Conservation (phyloP, 2,329 filamentous ascomycete genomes). For the Rosellinia necatrix region DNA sequence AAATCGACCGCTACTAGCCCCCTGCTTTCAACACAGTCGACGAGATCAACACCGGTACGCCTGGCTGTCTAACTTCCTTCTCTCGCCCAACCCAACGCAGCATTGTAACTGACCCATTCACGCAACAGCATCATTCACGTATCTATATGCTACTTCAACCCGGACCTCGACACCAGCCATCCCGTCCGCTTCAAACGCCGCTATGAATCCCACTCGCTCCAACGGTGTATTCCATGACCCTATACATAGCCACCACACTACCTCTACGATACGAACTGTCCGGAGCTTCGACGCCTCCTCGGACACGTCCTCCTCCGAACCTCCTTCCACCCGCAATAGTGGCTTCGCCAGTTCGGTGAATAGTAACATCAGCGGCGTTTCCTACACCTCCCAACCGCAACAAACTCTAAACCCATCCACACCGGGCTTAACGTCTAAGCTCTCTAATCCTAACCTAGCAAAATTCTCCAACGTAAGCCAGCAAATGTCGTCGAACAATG, state of each 20-base stretch:
- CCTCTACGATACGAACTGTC: conserved; percentile 59
- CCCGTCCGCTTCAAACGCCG: conserved; percentile 30
- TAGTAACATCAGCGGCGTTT: conserved; percentile 57
- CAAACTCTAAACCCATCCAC: conserved; percentile 41
- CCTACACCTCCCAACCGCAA: conserved; percentile 45
- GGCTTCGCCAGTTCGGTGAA: conserved; percentile 61
- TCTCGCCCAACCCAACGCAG: conserved; percentile 11
- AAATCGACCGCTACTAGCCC: conserved; percentile 4
- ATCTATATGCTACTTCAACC: conserved; percentile 31
- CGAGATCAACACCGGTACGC: conserved; percentile 38
- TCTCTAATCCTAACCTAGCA: conserved; percentile 26
- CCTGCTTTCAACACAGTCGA: conserved; percentile 15
- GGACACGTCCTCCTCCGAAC: conserved; percentile 45
- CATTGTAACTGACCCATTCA: conserved; percentile 34
- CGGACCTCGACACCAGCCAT: conserved; percentile 29
- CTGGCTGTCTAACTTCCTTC: conserved; percentile 12
- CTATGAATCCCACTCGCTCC: conserved; percentile 31
- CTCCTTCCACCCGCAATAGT: conserved; percentile 51
- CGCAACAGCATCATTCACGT: conserved; percentile 28
- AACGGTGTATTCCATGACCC: conserved; percentile 31
- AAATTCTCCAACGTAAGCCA: conserved; percentile 27
- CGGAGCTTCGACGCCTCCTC: conserved; percentile 57
- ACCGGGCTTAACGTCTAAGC: conserved; percentile 39
- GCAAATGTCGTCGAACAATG: conserved; percentile 36
- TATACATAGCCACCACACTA: conserved; percentile 42